Conservation (phyloP, 2,329 filamentous ascomycete species). For the Cercospora nicotianae region DNA sequence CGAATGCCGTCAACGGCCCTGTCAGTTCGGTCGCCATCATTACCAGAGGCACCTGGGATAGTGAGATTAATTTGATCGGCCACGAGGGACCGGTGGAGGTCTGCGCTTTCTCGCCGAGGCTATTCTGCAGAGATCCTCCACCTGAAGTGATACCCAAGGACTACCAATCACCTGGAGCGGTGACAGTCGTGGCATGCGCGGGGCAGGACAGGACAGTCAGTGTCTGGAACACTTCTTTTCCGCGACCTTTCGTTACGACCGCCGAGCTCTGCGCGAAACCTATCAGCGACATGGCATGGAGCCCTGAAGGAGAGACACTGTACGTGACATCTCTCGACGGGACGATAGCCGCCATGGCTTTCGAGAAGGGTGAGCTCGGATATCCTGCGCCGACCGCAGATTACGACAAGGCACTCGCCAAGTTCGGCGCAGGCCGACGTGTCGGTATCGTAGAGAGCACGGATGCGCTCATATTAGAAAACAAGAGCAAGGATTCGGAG, state of each 20-base stretch:
- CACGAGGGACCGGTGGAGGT: constrained; percentile 97
- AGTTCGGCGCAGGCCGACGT: constrained; percentile 84
- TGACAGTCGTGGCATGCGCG: constrained; percentile 94
- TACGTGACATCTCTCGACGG: constrained; percentile 89
- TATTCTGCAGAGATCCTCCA: constrained; percentile 73
- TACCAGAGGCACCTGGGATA: constrained; percentile 87
- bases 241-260: constrained; percentile 82
- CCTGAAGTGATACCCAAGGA: constrained; percentile 51
- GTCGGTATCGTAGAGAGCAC: constrained; percentile 92
- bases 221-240: constrained; percentile 96
- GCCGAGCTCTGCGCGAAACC: constrained; percentile 88
- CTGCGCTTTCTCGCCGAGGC: constrained; percentile 89
- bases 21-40: constrained; percentile 97
- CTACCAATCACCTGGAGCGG: constrained; percentile 52
- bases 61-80: constrained; percentile 94
- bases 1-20: constrained; percentile 94
- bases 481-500: constrained; percentile 83
- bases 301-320: constrained; percentile 82
- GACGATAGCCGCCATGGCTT: constrained; percentile 76
- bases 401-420: constrained; percentile 88
- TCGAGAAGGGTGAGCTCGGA: constrained; percentile 83
- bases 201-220: constrained; percentile 95
- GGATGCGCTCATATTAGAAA: constrained; percentile 82
- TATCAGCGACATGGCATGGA: constrained; percentile 92
- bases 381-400: constrained; percentile 83